phyloP scores from a whole-genome alignment of 805 yeast species.

The Cyberlindnera bimundalis region DNA sequence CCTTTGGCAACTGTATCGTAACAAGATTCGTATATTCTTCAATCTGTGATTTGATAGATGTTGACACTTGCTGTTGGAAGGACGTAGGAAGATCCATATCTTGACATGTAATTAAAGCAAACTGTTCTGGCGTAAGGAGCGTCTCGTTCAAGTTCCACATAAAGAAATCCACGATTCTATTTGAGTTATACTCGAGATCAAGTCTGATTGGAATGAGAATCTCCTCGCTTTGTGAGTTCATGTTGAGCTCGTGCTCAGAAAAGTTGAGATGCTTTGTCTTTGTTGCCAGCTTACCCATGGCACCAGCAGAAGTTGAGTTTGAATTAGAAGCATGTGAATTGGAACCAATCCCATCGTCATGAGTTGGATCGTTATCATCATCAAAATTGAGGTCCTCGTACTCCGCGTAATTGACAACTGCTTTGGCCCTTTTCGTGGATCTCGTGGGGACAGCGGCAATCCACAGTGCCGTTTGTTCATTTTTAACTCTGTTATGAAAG shows the following conservation, averaged over 20 bases:
- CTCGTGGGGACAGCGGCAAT: conserved; percentile 75
- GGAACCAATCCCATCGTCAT: conserved; percentile 18
- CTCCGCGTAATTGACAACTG: conserved; percentile 80
- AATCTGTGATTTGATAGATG: conserved; percentile 74
- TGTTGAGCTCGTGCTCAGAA: conserved; percentile 22
- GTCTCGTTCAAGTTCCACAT: conserved; percentile 87
- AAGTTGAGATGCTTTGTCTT: conserved; percentile 28
- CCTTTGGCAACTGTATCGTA: conserved; percentile 62
- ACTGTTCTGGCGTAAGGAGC: conserved; percentile 83
- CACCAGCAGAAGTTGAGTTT: not conserved
- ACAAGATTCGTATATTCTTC: conserved; percentile 69
- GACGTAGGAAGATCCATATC: conserved; percentile 78
- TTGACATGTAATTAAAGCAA: conserved; percentile 73
- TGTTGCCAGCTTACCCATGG: conserved; percentile 20
- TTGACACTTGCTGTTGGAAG: conserved; percentile 59
- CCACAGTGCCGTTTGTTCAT: conserved; percentile 69
- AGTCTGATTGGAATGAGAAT: conserved; percentile 84
- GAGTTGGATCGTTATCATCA: conserved; percentile 41
- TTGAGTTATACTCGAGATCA: conserved; percentile 83
- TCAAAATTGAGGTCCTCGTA: conserved; percentile 62
- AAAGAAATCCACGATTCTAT: conserved; percentile 80
- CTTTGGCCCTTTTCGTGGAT: conserved; percentile 68
- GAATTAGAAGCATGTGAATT: conserved; percentile 1
- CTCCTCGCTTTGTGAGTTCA: conserved; percentile 45
- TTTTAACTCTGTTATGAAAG: conserved; percentile 65